phyloP scores from a whole-genome alignment of 2,329 filamentous ascomycete genomes.

The Nemania sp. region DNA sequence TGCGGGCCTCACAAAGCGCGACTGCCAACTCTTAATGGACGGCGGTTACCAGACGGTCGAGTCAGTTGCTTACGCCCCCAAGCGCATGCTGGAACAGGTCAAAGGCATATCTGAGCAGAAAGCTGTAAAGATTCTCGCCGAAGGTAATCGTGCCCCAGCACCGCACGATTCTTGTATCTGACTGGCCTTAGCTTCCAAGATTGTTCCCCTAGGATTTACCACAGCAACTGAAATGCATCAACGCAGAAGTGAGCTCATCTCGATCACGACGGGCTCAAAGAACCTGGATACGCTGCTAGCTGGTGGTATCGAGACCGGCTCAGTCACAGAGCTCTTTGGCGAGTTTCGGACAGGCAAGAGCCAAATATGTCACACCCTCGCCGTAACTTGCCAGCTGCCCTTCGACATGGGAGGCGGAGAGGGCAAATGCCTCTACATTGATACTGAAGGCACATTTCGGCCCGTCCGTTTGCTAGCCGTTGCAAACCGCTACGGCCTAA shows the following conservation, averaged over 20 bases:
- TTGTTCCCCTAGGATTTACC: slow-evolving; percentile 98
- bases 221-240: slow-evolving; percentile 99
- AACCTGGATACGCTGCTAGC: slow-evolving; percentile 93
- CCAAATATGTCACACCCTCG: slow-evolving; percentile 98
- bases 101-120: slow-evolving; percentile 99
- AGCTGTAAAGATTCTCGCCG: slow-evolving; percentile 84
- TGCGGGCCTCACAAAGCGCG: slow-evolving; percentile 87
- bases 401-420: slow-evolving; percentile 99
- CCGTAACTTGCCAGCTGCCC: slow-evolving; percentile 94
- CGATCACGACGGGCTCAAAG: slow-evolving; percentile 97
- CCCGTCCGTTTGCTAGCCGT: slow-evolving; percentile 90
- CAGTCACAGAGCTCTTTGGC: slow-evolving; percentile 96
- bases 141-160: slow-evolving; percentile 62
- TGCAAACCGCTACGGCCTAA: slow-evolving; percentile 90
- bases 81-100: slow-evolving; percentile 84
- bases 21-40: slow-evolving; percentile 91
- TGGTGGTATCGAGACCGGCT: slow-evolving; percentile 94
- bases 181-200: slow-evolving; percentile 72
- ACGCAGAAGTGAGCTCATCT: slow-evolving; percentile 93
- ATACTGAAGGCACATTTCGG: slow-evolving; percentile 96
- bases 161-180: background rate
- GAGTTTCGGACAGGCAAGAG: slow-evolving; percentile 98
- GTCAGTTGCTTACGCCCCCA: slow-evolving; percentile 89
- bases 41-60: slow-evolving; percentile 96
- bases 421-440: slow-evolving; percentile 97